These are phyloP conservation scores for Pyricularia sp. DNA, from an alignment of 2,329 filamentous ascomycete genomes.

Conservation along the genomic window DNA sequence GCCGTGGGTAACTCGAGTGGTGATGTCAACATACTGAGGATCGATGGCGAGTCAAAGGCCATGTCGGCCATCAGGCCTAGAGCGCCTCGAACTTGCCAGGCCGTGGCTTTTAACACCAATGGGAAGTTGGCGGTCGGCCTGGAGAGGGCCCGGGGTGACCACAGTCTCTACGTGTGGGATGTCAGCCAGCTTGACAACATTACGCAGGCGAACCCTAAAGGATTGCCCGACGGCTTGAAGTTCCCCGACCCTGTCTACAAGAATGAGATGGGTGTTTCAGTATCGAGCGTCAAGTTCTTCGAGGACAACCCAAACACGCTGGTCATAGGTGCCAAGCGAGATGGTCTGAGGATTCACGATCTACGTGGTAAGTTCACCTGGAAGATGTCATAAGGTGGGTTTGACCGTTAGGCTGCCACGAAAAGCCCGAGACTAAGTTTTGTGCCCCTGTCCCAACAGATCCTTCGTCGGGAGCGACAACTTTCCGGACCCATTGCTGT, in stretches of 20 bases:
- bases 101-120: slow-evolving; percentile 67
- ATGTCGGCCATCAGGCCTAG: slow-evolving; percentile 61
- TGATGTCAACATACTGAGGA: slow-evolving; percentile 63
- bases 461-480: slow-evolving; percentile 22
- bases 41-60: slow-evolving; percentile 61
- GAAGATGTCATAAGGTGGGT: neutral
- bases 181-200: slow-evolving; percentile 50
- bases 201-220: slow-evolving; percentile 25
- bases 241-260: slow-evolving; percentile 48
- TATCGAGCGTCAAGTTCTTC: slow-evolving; percentile 77
- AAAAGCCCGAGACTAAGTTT: slow-evolving; percentile 16
- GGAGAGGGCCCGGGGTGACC: slow-evolving; percentile 72
- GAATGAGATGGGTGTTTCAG: slow-evolving; percentile 59
- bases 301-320: slow-evolving; percentile 66
- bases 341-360: slow-evolving; percentile 69
- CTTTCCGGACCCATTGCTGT: slow-evolving; percentile 57
- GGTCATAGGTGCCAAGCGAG: slow-evolving; percentile 65
- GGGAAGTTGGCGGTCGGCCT: slow-evolving; percentile 69
- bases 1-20: slow-evolving; percentile 69
- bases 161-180: slow-evolving; percentile 77
- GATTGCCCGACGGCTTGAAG: slow-evolving; percentile 38
- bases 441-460: slow-evolving; percentile 2
- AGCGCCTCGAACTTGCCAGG: slow-evolving; percentile 69
- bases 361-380: slow-evolving; percentile 49
- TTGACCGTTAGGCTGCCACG: slow-evolving; percentile 29